Evolutionary conservation across 176 grass and related monocot genomes (phyloP).

Genomic region (Hordeum marinum): DNA sequence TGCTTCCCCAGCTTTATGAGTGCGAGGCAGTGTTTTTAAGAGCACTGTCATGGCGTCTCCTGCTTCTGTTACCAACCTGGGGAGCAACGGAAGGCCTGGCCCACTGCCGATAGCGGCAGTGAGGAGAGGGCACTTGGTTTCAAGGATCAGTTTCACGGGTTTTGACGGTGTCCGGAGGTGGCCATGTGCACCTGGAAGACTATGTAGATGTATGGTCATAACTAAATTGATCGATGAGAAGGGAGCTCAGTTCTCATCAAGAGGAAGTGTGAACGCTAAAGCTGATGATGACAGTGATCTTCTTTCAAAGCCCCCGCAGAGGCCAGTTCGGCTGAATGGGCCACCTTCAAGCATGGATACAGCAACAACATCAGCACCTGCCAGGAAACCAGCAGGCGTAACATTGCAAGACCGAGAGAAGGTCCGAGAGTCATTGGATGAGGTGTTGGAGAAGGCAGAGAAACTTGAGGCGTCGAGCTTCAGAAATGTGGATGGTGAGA

Average conservation of each 20-base stretch:
- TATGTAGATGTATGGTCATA: slow-evolving; percentile 82
- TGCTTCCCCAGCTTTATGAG: slow-evolving; percentile 36
- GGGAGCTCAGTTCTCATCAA: slow-evolving; percentile 57
- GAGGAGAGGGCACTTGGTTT: slow-evolving; percentile 43
- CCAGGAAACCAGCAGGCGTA: slow-evolving; percentile 17
- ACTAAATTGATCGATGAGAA: slow-evolving; percentile 81
- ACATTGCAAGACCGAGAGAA: slow-evolving; percentile 58
- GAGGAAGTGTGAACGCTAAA: slow-evolving; percentile 49
- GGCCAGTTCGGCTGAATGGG: slow-evolving; percentile 45
- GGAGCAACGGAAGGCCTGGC: slow-evolving; percentile 58
- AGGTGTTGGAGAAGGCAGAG: slow-evolving; percentile 82
- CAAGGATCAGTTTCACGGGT: slow-evolving; percentile 55
- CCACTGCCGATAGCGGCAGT: slow-evolving; percentile 14
- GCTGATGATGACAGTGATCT: slow-evolving; percentile 50
- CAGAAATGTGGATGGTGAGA: slow-evolving; percentile 13
- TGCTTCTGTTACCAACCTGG: slow-evolving; percentile 69
- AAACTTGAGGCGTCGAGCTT: slow-evolving; percentile 63
- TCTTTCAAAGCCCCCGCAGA: slow-evolving; percentile 66
- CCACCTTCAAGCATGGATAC: slow-evolving; percentile 32
- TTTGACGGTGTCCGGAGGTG: slow-evolving; percentile 34
- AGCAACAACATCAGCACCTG: slow-evolving; percentile 29
- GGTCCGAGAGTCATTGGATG: slow-evolving; percentile 68
- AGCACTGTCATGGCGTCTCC: slow-evolving; percentile 68
- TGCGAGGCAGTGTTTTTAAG: slow-evolving; percentile 21
- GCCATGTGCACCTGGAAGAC: slow-evolving; percentile 38